A percentile compares a stretch with the other conserved stretches of the same genome.
These are phyloP conservation scores for Phytophthora hibernalis DNA, from an alignment of 352 stramenopile species.

Conservation along the genomic window DNA sequence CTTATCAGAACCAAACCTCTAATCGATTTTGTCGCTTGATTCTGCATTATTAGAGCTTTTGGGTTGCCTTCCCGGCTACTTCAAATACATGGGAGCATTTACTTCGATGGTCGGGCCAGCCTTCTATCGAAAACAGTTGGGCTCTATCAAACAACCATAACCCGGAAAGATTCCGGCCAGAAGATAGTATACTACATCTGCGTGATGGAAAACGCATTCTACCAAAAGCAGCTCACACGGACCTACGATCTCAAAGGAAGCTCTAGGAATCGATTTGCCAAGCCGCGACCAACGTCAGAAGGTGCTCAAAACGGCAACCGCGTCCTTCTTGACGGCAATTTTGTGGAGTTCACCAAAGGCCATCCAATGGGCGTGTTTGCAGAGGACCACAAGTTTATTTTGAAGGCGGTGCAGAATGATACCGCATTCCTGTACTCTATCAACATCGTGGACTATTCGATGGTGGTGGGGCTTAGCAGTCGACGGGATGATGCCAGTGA, in stretches of 20 bases:
- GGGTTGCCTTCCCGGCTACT: slow-evolving; percentile 90
- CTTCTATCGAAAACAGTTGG: slow-evolving; percentile 97
- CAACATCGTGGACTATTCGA: slow-evolving; percentile 99
- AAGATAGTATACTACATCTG: slow-evolving; percentile 93
- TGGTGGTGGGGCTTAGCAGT: slow-evolving; percentile 93
- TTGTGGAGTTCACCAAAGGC: slow-evolving; percentile 81
- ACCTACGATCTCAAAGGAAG: slow-evolving; percentile 99
- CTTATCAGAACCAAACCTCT: no score
- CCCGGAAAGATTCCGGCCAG: slow-evolving; percentile 90
- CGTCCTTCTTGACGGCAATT: slow-evolving; percentile 89
- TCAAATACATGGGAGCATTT: slow-evolving; percentile 98
- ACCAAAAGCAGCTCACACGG: slow-evolving; percentile 92
- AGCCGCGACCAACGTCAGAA: slow-evolving; percentile 35
- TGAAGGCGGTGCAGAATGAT: slow-evolving; percentile 96
- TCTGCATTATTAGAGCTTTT: slow-evolving; percentile 70
- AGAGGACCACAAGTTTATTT: slow-evolving; percentile 73
- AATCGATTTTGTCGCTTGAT: background rate
- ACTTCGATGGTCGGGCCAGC: slow-evolving; percentile 94
- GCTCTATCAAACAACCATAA: slow-evolving; percentile 98
- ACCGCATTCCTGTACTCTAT: slow-evolving; percentile 97
- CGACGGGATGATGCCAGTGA: slow-evolving; percentile 41
- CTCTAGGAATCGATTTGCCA: slow-evolving; percentile 93
- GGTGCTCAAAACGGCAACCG: slow-evolving; percentile 31
- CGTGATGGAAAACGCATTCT: slow-evolving; percentile 98
- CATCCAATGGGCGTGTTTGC: slow-evolving; percentile 78